Base-by-base conservation (phyloP, 768 basidiomycete genomes). In the Lactifluus rugatus region DNA sequence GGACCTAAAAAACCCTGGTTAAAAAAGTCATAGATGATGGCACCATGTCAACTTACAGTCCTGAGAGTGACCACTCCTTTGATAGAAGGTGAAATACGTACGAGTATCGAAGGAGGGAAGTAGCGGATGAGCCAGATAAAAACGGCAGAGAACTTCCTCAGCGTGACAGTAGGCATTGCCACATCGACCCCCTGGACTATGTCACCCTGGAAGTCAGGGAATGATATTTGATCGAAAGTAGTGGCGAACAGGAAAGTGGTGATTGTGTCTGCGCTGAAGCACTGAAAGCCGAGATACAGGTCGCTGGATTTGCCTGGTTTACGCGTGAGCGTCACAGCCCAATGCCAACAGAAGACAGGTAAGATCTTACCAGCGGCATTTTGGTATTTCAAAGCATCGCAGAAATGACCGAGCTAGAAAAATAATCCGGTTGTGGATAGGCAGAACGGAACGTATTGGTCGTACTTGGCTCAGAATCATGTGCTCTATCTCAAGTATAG, bases 211-310 rank as follows among this genome's bases (percentile, higher is more conserved):
- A 79, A 78, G 9, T 67, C 66, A 4, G 67, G 68, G 37, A 56
- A 63, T 19, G 70, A 66, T 14, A 76, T 64, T 10, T 70, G 66
- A 47, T 73, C 65, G 31, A 69, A 58, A 21, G 66, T 71, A 26
- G 66, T 64, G 14, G 70, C 69, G 52, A 78, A 77, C 62, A 72
- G 73, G 60, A 76, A 75, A 6, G 71, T 67, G 11, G 75, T 68
- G 51, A 79, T 74, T 49, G 76, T 72, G 59, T 78, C 78, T 60
- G 76, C 64, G 10, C 75, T 71, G 14, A 71, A 67, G 32, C 74
- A 74, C 34, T 75, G 70, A 49, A 74, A 78, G 5, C 74, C 76
- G 34, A 72, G 64, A 65, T 71, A 72, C 63, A 77, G 67, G 52
- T 76, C 66, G 6, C 66, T 66, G 2, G 74, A 69, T 31, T 49